Evolutionary conservation across 768 basidiomycete species (phyloP).

Genomic region (Podaxis mareebaensis): DNA sequence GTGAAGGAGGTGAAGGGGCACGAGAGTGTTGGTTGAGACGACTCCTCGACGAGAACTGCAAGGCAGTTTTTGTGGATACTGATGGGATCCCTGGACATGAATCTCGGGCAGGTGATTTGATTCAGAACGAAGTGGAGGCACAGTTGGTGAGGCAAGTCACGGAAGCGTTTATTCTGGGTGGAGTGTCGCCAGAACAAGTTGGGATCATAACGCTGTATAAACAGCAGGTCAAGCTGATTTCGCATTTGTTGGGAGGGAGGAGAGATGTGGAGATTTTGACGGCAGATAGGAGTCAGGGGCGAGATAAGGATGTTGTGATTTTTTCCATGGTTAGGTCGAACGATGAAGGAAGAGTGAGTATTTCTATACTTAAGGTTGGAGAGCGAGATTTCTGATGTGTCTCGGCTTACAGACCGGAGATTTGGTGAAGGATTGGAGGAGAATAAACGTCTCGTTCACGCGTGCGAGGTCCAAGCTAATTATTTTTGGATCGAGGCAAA

Average conservation of each 20-base stretch:
- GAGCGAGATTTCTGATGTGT: not conserved
- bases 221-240: constrained; percentile 91
- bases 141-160: constrained; percentile 65
- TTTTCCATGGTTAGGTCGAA: constrained; percentile 94
- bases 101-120: constrained; percentile 81
- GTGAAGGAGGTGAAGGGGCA: constrained; percentile 4
- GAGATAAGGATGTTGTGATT: constrained; percentile 94
- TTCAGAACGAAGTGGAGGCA: constrained; percentile 88
- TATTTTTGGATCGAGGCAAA: constrained; percentile 85
- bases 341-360: constrained; percentile 67
- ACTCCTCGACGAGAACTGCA: constrained; percentile 65
- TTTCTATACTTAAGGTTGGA: not conserved
- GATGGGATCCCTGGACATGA: constrained; percentile 79
- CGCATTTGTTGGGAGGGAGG: constrained; percentile 56
- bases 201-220: constrained; percentile 92
- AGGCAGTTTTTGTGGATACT: constrained; percentile 93
- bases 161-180: constrained; percentile 62
- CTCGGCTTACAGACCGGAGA: constrained; percentile 71
- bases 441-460: constrained; percentile 97
- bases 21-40: constrained; percentile 70
- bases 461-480: constrained; percentile 89
- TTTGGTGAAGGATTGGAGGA: constrained; percentile 91
- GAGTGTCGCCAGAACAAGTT: constrained; percentile 69
- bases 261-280: constrained; percentile 82
- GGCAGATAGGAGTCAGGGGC: constrained; percentile 90